A percentile compares a stretch with the other conserved stretches of the same genome.
phyloP scores from a whole-genome alignment of 1,284 basidiomycete species.

The Heterobasidion parviporum region DNA sequence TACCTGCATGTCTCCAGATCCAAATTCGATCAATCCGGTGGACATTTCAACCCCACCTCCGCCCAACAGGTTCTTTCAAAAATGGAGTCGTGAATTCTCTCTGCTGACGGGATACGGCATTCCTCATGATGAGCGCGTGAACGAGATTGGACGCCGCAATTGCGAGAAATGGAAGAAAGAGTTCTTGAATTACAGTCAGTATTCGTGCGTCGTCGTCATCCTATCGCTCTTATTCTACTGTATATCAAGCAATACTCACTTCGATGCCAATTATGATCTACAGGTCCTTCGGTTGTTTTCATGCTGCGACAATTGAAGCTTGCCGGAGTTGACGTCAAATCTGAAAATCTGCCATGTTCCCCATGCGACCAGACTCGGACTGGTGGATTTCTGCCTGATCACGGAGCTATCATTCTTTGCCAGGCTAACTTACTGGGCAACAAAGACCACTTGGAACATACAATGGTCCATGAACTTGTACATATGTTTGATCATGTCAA shows the following conservation, averaged over 20 bases:
- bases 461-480: constrained; percentile 89
- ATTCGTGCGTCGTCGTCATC: constrained; percentile 13
- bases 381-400: constrained; percentile 78
- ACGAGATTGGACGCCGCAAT: constrained; percentile 30
- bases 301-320: constrained; percentile 83
- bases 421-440: constrained; percentile 68
- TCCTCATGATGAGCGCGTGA: constrained; percentile 40
- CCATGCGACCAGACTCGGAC: constrained; percentile 71
- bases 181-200: constrained; percentile 45
- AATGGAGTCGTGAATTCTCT: constrained; percentile 47
- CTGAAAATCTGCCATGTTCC: constrained; percentile 71
- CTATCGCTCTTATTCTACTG: background rate
- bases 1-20: background rate
- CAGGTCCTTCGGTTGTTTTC: constrained; percentile 81
- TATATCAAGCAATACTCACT: constrained; percentile 4
- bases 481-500: constrained; percentile 94
- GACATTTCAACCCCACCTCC: background rate
- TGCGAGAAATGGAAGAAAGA: constrained; percentile 56
- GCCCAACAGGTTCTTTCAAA: constrained; percentile 31
- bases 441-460: constrained; percentile 88
- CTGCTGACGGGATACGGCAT: constrained; percentile 51
- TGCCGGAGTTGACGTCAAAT: constrained; percentile 58
- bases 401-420: constrained; percentile 76
- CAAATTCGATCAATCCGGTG: background rate
- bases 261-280: background rate